Evolutionary conservation across 2,329 filamentous ascomycete genomes (phyloP), one percentile per base, ranked within the genome.

Genomic region (Colletotrichum orbiculare): DNA sequence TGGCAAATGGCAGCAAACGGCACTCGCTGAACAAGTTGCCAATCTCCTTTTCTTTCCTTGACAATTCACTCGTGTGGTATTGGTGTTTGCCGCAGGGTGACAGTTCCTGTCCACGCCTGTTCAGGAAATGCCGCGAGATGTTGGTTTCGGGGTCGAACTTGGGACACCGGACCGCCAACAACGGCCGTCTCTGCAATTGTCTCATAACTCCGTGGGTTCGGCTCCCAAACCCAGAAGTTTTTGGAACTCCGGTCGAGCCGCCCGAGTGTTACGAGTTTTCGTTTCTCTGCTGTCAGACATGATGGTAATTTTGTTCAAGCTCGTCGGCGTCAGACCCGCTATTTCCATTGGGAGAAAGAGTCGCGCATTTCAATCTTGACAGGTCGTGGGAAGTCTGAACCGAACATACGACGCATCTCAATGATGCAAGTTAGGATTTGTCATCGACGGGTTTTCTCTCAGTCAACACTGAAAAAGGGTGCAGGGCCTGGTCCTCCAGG

Each of bases 181-280:
- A 10, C 25, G 50, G 59, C 59, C 53, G 47, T 48, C n/a, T 38
- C 17, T 64, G 47, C 48, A 60, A 52, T 45, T 64, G 54, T 66
- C 60, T 66, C 64, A 59, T 45, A 66, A 64, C 54, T 66, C 64
- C 48, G 54, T 49, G 39, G 43, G 43, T 53, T 54, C 48, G 43
- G 49, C 52, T 46, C 55, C 63, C 58, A 53, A 61, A 12, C 50
- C 41, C 56, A 41, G 48, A 47, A 43, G 37, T 63, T 48, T 43
- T 59, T 66, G 59, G 63, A 65, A 57, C 63, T 66, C 63, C 52
- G 63, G 59, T 61, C 25, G 37, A 62, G 52, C 59, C 52, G 57
- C 57, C 55, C 33, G 41, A 47, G 37, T 46, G 56, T 50, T 64
- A 49, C 50, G 50, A 42, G 38, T 53, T 63, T 54, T 35, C 35